These are phyloP conservation scores for Phytomonas sp. DNA, from an alignment of 208 protist genomes.

Conservation along the genomic window DNA sequence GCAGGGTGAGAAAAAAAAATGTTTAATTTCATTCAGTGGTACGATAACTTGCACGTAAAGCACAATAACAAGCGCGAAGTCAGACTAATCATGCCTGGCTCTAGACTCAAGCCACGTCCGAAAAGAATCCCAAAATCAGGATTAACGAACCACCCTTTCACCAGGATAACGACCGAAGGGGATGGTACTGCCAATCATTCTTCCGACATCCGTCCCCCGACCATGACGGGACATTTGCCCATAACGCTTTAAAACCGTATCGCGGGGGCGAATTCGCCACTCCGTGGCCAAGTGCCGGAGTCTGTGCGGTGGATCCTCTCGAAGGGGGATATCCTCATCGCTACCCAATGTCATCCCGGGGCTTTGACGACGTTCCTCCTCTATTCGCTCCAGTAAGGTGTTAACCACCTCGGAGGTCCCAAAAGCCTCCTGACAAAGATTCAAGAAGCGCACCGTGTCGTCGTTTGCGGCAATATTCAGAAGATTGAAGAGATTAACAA, in stretches of 20 bases:
- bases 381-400: slow-evolving; percentile 23
- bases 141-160: slow-evolving; percentile 40
- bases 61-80: not conserved
- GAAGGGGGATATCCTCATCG: slow-evolving; percentile 3
- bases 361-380: slow-evolving; percentile 13
- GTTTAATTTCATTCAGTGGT: not conserved
- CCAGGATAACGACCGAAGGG: slow-evolving; percentile 75
- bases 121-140: not conserved
- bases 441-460: slow-evolving; percentile 56
- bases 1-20: not conserved
- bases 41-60: not conserved
- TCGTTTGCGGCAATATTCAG: slow-evolving; percentile 48
- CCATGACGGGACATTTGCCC: slow-evolving; percentile 49
- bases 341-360: slow-evolving; percentile 17
- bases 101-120: not conserved
- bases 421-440: slow-evolving; percentile 35
- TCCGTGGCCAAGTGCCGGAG: slow-evolving; percentile 53
- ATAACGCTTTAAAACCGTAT: slow-evolving; percentile 64
- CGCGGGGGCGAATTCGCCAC: slow-evolving; percentile 67
- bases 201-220: slow-evolving; percentile 44
- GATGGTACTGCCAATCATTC: slow-evolving; percentile 66
- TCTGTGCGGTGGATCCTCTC: slow-evolving; percentile 42
- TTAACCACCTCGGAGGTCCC: slow-evolving; percentile 29
- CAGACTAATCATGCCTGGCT: not conserved
- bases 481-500: slow-evolving; percentile 56